Evolutionary conservation across 2,329 filamentous ascomycete species (phyloP).

Genomic region (Nemania sp.): DNA sequence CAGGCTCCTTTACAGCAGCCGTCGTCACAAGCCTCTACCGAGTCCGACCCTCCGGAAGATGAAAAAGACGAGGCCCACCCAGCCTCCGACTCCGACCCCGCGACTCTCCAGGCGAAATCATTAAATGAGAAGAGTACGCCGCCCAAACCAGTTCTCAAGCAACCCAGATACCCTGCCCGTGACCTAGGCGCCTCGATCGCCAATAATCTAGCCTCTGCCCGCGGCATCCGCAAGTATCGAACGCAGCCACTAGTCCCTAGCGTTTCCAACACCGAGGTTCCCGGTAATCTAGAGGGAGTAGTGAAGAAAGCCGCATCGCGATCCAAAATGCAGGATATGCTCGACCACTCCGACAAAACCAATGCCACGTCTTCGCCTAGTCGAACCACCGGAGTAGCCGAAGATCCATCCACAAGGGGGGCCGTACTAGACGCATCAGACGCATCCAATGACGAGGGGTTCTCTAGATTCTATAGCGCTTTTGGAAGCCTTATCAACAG

Average conservation of each 20-base stretch:
- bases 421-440: constrained; percentile 47
- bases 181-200: constrained; percentile 86
- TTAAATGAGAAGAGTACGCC: constrained; percentile 46
- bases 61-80: constrained; percentile 53
- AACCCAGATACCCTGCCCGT: constrained; percentile 68
- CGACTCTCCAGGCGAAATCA: constrained; percentile 44
- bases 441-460: constrained; percentile 75
- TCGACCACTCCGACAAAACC: constrained; percentile 66
- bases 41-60: constrained; percentile 53
- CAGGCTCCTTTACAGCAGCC: constrained; percentile 73
- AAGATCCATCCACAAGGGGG: constrained; percentile 46
- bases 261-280: constrained; percentile 78
- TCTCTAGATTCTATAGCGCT: constrained; percentile 90
- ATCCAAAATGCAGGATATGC: constrained; percentile 67
- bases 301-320: constrained; percentile 63
- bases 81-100: constrained; percentile 41
- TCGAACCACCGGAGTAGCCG: constrained; percentile 40
- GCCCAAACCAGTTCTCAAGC: constrained; percentile 55
- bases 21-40: constrained; percentile 52
- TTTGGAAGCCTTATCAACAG: constrained; percentile 91
- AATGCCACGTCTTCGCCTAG: constrained; percentile 63
- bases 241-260: constrained; percentile 78
- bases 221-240: constrained; percentile 78
- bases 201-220: constrained; percentile 86
- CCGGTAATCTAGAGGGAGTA: constrained; percentile 74